Conservation (phyloP, 2,329 filamentous ascomycete species). For the Proliferodiscus dingleyae region DNA sequence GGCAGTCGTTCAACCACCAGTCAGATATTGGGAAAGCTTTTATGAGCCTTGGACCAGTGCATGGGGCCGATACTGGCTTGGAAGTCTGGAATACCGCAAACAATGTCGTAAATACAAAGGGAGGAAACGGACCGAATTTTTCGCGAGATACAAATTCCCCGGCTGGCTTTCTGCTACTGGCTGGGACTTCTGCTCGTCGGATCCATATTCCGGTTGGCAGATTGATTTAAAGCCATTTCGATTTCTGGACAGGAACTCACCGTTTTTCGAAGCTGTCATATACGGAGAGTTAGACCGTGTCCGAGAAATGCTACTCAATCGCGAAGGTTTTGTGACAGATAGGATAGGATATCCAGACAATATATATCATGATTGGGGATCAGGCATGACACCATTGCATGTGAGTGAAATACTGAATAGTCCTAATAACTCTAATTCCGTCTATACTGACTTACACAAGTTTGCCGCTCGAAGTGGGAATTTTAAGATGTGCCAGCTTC, state of each 20-base stretch:
- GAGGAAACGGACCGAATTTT: neutral
- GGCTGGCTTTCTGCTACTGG: conserved; percentile 1
- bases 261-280: neutral
- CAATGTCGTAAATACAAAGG: neutral
- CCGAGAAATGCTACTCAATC: conserved; percentile 4
- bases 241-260: neutral
- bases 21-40: too few relatives aligned
- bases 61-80: conserved; percentile 6
- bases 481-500: neutral
- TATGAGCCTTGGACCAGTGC: too few relatives aligned
- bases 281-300: conserved; percentile 3
- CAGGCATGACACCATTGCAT: neutral
- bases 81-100: conserved; percentile 4
- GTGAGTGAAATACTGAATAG: neutral
- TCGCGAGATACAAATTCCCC: conserved; percentile 7
- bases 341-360: neutral
- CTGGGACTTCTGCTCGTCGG: neutral
- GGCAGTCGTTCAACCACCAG: neutral
- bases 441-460: too few relatives aligned
- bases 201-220: conserved; percentile 1
- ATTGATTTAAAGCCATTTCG: neutral
- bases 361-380: neutral
- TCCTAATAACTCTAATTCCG: too few relatives aligned
- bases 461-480: neutral
- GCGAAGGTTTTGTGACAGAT: conserved; percentile 2